phyloP scores from a whole-genome alignment of 495 filamentous ascomycete species.

The Podospora pseudoanserina region DNA sequence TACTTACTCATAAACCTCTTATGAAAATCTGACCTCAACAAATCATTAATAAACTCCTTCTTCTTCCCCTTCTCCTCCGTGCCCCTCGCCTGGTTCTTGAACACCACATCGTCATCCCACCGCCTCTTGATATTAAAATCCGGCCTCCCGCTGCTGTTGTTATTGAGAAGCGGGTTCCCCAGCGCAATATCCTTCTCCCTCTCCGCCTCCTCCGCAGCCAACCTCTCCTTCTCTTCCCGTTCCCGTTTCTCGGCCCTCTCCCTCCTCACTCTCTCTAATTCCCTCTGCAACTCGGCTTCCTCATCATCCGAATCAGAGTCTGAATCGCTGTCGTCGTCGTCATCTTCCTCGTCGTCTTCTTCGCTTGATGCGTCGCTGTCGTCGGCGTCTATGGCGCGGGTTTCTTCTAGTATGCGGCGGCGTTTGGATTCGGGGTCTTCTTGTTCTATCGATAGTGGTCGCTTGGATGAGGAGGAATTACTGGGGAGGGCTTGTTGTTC shows the following conservation, averaged over 20 bases:
- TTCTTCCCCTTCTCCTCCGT: conserved; percentile 85
- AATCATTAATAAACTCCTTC: conserved; percentile 97
- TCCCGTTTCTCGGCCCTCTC: conserved; percentile 84
- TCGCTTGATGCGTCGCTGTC: conserved; percentile 67
- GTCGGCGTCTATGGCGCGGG: conserved; percentile 86
- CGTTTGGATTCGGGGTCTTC: conserved; percentile 83
- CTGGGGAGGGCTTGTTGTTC: conserved; percentile 37
- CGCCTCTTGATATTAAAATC: conserved; percentile 75
- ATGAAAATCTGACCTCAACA: conserved; percentile 94
- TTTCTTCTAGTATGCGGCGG: conserved; percentile 81
- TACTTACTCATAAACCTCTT: conserved; percentile 90
- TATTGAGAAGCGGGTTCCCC: conserved; percentile 78
- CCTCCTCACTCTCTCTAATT: conserved; percentile 90
- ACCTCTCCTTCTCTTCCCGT: conserved; percentile 76
- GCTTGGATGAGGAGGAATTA: conserved; percentile 50
- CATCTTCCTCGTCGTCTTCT: conserved; percentile 69
- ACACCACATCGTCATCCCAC: conserved; percentile 99
- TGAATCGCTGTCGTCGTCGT: conserved; percentile 47
- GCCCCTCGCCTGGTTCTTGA: conserved; percentile 96
- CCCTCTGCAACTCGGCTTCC: conserved; percentile 82
- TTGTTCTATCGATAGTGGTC: conserved; percentile 58
- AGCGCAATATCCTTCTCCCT: conserved; percentile 84
- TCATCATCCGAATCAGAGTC: conserved; percentile 70
- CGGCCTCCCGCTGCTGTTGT: conserved; percentile 25
- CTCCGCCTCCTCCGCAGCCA: conserved; percentile 72